Evolutionary conservation across 768 basidiomycete genomes (phyloP), one percentile per base, ranked within the genome.

Genomic region (Leccinellum luteum): DNA sequence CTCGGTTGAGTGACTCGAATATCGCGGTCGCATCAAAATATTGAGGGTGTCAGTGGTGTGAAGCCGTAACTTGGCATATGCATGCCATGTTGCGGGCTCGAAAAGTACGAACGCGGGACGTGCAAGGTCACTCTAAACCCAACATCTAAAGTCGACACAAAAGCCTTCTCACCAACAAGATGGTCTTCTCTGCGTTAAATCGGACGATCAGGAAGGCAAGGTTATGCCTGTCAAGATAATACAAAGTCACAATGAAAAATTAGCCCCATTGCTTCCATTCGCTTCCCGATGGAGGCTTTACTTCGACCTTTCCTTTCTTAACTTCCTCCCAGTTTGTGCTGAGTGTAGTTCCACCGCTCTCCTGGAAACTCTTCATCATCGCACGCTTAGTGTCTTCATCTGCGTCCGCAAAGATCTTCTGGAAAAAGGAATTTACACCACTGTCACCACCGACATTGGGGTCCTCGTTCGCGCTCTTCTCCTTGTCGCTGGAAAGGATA

Each of bases 311-410:
- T 8, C 57, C 78, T 76, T 89, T 89, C 60, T 72, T 76, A 15
- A 99, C 93, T 61, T 94, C 92, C 5, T 84, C 85, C 96, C 96
- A 99, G 71, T 97, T 93, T 0, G 96, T 99, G 75, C 92, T 94
- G 41, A 99, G 78, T 0, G 93, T 89, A 9, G 97, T 99, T 8
- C 97, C 97, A 7, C 94, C 94, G 63, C 91, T 93, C 78, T 99
- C 96, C 59, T 81, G 79, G 72, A 92, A 98, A 69, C 92, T 95
- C 82, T 99, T 99, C 86, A 98, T 86, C 94, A 99, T 99, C 3
- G 97, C 97, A 35, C 87, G 83, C 66, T 80, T 85, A 14, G 95
- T 92, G 65, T 99, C 92, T 0, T 94, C 91, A 64, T 97, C 94
- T 25, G 95, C 90, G 70, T 90, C 91, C 6, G 82, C 79, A 66